These are phyloP conservation scores for Podosphaera xanthii DNA, from an alignment of 2,329 filamentous ascomycete genomes.

Conservation along the genomic window DNA sequence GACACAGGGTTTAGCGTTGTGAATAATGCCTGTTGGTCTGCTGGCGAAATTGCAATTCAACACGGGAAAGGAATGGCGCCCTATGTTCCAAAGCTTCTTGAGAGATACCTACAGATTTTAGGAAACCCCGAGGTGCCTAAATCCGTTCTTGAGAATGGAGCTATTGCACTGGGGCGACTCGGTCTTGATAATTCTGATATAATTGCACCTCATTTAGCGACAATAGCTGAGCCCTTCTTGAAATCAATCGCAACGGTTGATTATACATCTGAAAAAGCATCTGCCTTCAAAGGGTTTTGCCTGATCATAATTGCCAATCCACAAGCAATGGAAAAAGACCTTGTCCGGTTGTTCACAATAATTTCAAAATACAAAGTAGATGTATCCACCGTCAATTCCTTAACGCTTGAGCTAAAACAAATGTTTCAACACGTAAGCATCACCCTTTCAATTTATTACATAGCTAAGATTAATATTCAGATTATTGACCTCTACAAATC, in stretches of 20 bases:
- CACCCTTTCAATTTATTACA: background rate
- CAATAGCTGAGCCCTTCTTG: conserved; percentile 66
- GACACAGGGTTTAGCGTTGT: conserved; percentile 77
- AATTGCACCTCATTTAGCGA: conserved; percentile 55
- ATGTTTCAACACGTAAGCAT: conserved; percentile 14
- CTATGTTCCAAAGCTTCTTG: conserved; percentile 55
- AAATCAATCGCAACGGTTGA: conserved; percentile 63
- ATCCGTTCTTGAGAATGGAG: conserved; percentile 80
- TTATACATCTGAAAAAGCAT: conserved; percentile 81
- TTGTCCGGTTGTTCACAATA: conserved; percentile 60
- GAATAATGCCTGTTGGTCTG: conserved; percentile 96
- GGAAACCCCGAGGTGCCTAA: conserved; percentile 66
- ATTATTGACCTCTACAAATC: conserved; percentile 29
- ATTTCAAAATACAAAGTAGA: conserved; percentile 56
- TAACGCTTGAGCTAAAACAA: conserved; percentile 14
- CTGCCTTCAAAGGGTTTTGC: conserved; percentile 78
- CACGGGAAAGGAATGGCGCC: conserved; percentile 52
- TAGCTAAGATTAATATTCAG: conserved; percentile 14
- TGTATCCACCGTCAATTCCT: conserved; percentile 23
- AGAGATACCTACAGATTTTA: conserved; percentile 60
- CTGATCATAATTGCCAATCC: conserved; percentile 69
- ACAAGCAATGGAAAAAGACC: conserved; percentile 68
- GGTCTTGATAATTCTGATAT: conserved; percentile 57
- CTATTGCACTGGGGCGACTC: conserved; percentile 72
- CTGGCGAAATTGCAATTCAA: conserved; percentile 74